Conservation (phyloP, 2,329 filamentous ascomycete genomes). For the Aureobasidium sp. region DNA sequence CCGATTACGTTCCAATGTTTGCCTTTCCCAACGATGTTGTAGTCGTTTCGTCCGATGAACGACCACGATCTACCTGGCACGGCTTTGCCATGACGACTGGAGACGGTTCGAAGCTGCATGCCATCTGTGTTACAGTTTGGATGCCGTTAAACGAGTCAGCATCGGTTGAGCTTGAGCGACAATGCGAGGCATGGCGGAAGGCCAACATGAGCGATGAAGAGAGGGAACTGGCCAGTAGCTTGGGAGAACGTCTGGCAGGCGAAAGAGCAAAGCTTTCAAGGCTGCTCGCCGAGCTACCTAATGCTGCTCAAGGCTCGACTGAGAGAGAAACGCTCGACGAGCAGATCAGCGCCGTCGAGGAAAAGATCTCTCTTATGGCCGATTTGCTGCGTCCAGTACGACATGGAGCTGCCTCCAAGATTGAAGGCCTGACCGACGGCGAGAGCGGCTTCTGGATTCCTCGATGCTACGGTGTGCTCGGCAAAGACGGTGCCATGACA, state of each 20-base stretch:
- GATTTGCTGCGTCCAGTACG: constrained; percentile 87
- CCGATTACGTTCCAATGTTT: constrained; percentile 98
- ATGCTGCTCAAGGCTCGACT: constrained; percentile 68
- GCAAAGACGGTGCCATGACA: constrained; percentile 73
- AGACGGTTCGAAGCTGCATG: constrained; percentile 86
- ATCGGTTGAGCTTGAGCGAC: constrained; percentile 72
- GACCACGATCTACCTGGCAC: constrained; percentile 95
- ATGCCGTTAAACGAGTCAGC: constrained; percentile 74
- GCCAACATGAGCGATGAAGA: constrained; percentile 83
- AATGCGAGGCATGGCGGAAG: constrained; percentile 46
- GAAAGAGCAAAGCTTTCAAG: constrained; percentile 88
- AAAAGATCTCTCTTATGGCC: constrained; percentile 95
- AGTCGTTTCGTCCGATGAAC: constrained; percentile 89
- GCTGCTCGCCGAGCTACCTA: constrained; percentile 74
- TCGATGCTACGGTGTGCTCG: constrained; percentile 85
- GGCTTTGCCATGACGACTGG: constrained; percentile 96
- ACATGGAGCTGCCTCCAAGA: constrained; percentile 92
- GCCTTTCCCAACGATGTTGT: constrained; percentile 97
- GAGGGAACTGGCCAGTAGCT: constrained; percentile 80
- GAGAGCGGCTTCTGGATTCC: constrained; percentile 96
- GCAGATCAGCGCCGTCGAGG: constrained; percentile 89
- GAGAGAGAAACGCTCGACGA: constrained; percentile 83
- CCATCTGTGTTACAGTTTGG: constrained; percentile 88
- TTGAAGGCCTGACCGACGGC: constrained; percentile 89
- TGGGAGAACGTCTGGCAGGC: constrained; percentile 77